Evolutionary conservation across 192 early-diverging fungal genomes (phyloP), one percentile per base, ranked within the genome.

Genomic region (Dissophora ornata): DNA sequence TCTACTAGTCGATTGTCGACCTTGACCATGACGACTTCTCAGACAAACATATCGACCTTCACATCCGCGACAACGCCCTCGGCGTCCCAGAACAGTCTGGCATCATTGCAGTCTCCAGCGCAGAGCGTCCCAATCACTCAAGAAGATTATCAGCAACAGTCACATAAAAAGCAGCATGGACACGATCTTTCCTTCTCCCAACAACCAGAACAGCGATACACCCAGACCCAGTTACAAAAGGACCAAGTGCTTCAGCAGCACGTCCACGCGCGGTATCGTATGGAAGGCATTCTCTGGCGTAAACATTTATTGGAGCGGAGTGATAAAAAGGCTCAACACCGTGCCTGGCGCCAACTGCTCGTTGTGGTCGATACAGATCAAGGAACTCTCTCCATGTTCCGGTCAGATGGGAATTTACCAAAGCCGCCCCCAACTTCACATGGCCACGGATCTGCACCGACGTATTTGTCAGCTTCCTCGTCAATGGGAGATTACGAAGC

Each of bases 341-440:
- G 95, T 13, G 86, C 86, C n/a, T 97, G 96, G 96, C 83, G 83
- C 59, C 94, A 96, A 22, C 87, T 92, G 54, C 87, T 92, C 22
- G 85, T 92, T 12, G 83, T 94, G 1, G 81, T 91, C 16, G 89
- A 89, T 41, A 22, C 15, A 4, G 68, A 70, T n/a, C 83, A 91
- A 48, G 90, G 93, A 15, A 91, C 93, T 26, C 81, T 98, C n/a
- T 85, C 85, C 29, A 90, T 95, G 92, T 95, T 90, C 81, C 87
- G 91, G 60, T 81, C 93, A 59, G 91, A 94, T 42, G 52, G 66
- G 2, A 56, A 22, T 13, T 12, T 70, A 28, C 68, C 68, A 25
- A 48, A 62, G 18, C 34, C 22, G 18, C 16, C 47, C 16, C 22
- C 60, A 32, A 21, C 60, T 18, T 26, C 30, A 12, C 13, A 40